phyloP scores from a whole-genome alignment of 495 filamentous ascomycete species.

The Penicillium pancosmium region DNA sequence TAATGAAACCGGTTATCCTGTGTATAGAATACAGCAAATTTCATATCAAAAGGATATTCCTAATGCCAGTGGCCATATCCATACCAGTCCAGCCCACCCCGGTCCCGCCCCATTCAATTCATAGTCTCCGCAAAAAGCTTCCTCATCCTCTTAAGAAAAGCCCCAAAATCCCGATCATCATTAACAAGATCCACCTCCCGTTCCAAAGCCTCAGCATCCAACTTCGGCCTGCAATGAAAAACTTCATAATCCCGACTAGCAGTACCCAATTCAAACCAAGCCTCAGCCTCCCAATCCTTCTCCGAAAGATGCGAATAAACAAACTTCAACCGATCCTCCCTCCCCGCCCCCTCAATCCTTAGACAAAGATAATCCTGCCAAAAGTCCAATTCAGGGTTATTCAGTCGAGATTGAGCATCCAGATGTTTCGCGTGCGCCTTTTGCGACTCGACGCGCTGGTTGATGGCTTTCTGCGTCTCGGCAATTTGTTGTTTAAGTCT shows the following conservation, averaged over 20 bases:
- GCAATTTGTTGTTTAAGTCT: conserved; percentile 76
- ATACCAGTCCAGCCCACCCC: background rate
- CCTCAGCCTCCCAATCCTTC: conserved; percentile 84
- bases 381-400: conserved; percentile 90
- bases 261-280: conserved; percentile 89
- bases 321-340: conserved; percentile 85
- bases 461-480: conserved; percentile 70
- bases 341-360: conserved; percentile 86
- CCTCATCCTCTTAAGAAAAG: conserved; percentile 89
- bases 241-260: conserved; percentile 82
- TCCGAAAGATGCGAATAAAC: conserved; percentile 83
- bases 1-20: conserved; percentile 1
- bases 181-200: conserved; percentile 71
- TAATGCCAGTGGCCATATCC: background rate
- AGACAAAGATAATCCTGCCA: conserved; percentile 91
- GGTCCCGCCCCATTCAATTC: conserved; percentile 38
- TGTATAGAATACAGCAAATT: conserved; percentile 17
- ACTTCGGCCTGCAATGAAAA: conserved; percentile 72
- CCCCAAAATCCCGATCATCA: conserved; percentile 78
- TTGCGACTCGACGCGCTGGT: conserved; percentile 62
- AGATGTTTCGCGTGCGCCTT: conserved; percentile 63
- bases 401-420: conserved; percentile 79
- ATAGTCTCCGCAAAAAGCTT: conserved; percentile 70
- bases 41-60: conserved; percentile 17
- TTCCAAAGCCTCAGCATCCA: conserved; percentile 74